Evolutionary conservation across 2,329 filamentous ascomycete species (phyloP), one percentile per base, ranked within the genome.

Genomic region (Aspergillus sergii): DNA sequence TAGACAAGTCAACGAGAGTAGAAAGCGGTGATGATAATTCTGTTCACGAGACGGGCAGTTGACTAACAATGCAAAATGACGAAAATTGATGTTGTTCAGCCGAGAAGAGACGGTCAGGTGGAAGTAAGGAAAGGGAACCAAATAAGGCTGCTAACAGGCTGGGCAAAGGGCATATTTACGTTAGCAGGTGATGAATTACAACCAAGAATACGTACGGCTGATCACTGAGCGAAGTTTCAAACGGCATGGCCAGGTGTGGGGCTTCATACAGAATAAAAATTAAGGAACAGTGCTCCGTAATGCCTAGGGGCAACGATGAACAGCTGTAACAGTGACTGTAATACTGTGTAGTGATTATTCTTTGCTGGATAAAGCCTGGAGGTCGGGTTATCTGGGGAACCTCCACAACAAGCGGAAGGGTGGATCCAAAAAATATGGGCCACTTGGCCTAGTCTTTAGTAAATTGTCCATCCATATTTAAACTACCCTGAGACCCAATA

Each of bases 1-100:
- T 45, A 39, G 53, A 43, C 34, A 41, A 63, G 34, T 56, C 43
- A 57, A 64, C 60, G 53, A 57, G 62, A 58, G 43, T 23, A 63
- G 66, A 66, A 58, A 66, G 64, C 61, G 57, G 64, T 50, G 53
- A 28, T 64, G 58, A 59, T 60, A 62, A 51, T 58, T 58, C 53
- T 53, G 63, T 63, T 69, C 69, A 71, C 66, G 65, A 66, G 70
- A 67, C 67, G 64, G 60, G 45, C 21, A 34, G 50, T 58, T 53
- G 64, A 61, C 64, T 62, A 64, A 61, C 63, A 48, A 68, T 64
- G 66, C 65, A 68, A 63, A 61, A 67, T 68, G 66, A 70, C 67
- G 63, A 58, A 59, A 57, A 53, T 66, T 39, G 58, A 62, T 57
- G 55, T 36, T 59, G 56, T 66, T 51, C 57, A 59, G 62, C 61